phyloP scores from a whole-genome alignment of 768 basidiomycete species.

The Russula ochroleuca region DNA sequence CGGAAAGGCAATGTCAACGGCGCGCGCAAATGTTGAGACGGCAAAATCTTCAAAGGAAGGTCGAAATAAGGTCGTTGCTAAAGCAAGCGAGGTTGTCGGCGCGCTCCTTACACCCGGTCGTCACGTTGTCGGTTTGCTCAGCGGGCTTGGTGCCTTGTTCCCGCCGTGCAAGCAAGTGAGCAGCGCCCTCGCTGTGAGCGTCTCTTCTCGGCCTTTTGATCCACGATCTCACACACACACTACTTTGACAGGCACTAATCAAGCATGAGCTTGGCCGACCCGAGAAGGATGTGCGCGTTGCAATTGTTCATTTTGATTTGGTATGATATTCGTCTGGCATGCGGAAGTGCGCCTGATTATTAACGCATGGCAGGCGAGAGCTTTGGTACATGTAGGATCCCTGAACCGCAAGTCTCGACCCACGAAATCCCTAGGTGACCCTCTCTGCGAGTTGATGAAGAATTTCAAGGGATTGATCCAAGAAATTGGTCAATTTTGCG shows the following conservation, averaged over 20 bases:
- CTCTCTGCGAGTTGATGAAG: slow-evolving; percentile 1
- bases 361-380: slow-evolving; percentile 2
- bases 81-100: slow-evolving; percentile 10
- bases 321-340: neutral
- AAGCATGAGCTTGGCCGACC: neutral
- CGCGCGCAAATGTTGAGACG: neutral
- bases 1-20: slow-evolving; percentile 5
- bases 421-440: neutral
- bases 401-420: slow-evolving; percentile 15
- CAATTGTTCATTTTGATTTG: slow-evolving; percentile 16
- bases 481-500: slow-evolving; percentile 15
- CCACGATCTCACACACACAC: neutral
- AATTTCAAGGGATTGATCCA: slow-evolving; percentile 1
- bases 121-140: slow-evolving; percentile 13
- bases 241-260: neutral
- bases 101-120: slow-evolving; percentile 12
- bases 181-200: slow-evolving; percentile 9
- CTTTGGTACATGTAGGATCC: slow-evolving; percentile 7
- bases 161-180: slow-evolving; percentile 17
- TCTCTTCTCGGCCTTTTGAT: neutral
- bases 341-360: neutral
- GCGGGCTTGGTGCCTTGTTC: slow-evolving; percentile 10
- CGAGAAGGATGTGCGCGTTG: slow-evolving; percentile 18
- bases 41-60: slow-evolving; percentile 2
- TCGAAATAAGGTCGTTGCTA: slow-evolving; percentile 10